Percentiles rank a stretch among this genome's conserved stretches.
Evolutionary conservation across 495 filamentous ascomycete genomes (phyloP).

Genomic region (Hamigera avellanea): DNA sequence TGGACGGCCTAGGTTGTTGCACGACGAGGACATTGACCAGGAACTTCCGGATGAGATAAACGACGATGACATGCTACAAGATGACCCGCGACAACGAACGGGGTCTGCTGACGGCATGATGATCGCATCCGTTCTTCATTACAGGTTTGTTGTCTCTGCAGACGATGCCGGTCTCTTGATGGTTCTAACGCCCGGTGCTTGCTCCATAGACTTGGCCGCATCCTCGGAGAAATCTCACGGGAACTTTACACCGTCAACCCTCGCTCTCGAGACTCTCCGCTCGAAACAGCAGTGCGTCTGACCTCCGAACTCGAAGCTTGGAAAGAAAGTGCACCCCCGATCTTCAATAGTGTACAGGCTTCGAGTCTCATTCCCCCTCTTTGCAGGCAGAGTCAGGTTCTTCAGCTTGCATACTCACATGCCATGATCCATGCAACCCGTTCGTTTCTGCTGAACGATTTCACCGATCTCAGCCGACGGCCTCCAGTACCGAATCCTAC

Average conservation of each 20-base stretch:
- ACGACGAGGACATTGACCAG: conserved; percentile 42
- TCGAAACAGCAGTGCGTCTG: conserved; percentile 27
- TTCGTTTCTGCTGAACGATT: conserved; percentile 43
- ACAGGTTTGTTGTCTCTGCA: conserved; percentile 14
- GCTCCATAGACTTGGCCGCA: conserved; percentile 25
- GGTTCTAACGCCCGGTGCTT: too few species aligned
- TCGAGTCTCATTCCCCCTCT: conserved; percentile 40
- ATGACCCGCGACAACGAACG: conserved; percentile 19
- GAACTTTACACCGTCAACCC: conserved; percentile 38
- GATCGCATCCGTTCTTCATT: conserved; percentile 36
- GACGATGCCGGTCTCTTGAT: too few species aligned
- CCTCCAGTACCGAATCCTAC: conserved; percentile 19
- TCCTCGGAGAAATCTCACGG: conserved; percentile 32
- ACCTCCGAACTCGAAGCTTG: conserved; percentile 25
- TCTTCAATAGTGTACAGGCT: conserved; percentile 33
- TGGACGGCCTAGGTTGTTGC: conserved; percentile 40
- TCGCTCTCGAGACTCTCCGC: conserved; percentile 23
- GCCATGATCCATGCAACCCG: conserved; percentile 44
- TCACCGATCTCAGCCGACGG: conserved; percentile 30
- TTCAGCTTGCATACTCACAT: conserved; percentile 41
- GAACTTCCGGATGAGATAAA: conserved; percentile 38
- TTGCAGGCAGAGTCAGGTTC: conserved; percentile 40
- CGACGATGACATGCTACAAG: conserved; percentile 41
- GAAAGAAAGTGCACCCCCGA: conserved; percentile 29
- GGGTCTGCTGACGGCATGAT: conserved; percentile 32